These are phyloP conservation scores for Pulveroboletus frians DNA, from an alignment of 768 basidiomycete species.

Conservation along the genomic window DNA sequence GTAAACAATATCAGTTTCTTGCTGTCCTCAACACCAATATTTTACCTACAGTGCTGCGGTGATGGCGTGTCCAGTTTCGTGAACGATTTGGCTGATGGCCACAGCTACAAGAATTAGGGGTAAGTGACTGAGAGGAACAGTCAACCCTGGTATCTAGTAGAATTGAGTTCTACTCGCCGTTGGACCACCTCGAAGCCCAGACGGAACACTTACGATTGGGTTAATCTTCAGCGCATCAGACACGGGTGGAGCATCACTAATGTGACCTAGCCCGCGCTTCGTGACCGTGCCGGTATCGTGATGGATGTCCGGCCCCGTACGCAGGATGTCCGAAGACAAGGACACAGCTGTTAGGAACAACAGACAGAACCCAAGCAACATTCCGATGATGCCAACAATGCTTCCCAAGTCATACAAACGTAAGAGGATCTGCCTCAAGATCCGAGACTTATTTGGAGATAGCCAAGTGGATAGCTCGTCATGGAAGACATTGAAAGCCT, in stretches of 20 bases:
- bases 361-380: constrained; percentile 38
- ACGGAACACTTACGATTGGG: constrained; percentile 29
- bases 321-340: constrained; percentile 16
- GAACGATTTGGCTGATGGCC: constrained; percentile 60
- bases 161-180: not conserved
- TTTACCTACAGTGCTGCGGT: constrained; percentile 64
- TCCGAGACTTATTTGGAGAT: constrained; percentile 24
- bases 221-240: constrained; percentile 14
- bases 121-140: constrained; percentile 67
- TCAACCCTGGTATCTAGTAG: constrained; percentile 73
- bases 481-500: constrained; percentile 45
- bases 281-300: constrained; percentile 6
- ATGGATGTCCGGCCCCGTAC: not conserved
- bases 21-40: not conserved
- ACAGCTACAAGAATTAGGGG: constrained; percentile 62
- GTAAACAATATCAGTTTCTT: constrained; percentile 1
- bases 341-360: constrained; percentile 33
- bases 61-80: constrained; percentile 78
- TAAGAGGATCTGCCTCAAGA: constrained; percentile 26
- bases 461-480: constrained; percentile 38
- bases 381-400: constrained; percentile 42
- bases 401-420: constrained; percentile 49
- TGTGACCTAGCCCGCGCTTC: constrained; percentile 13
- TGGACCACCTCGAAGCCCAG: not conserved
- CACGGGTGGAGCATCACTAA: not conserved